Base-by-base conservation (phyloP, 805 yeast genomes). In the Nakazawaea ernobii region DNA sequence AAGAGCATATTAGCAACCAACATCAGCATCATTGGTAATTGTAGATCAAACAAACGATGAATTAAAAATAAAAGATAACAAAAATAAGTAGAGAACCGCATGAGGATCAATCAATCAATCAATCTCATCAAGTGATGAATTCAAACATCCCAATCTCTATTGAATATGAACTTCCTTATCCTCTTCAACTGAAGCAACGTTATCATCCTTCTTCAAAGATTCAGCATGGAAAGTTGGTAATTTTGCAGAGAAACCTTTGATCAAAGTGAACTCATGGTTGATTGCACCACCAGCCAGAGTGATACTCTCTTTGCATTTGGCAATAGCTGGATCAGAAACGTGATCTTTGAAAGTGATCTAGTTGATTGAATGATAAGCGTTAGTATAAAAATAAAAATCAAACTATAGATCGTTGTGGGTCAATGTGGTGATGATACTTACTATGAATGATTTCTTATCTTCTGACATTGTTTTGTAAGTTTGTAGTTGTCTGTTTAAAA, bases 171-270 rank as follows among this genome's bases (percentile, higher is more conserved):
- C 88, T 58, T 79, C 85, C 58, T 74, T 67, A 60, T 84, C 91
- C 60, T 80, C 88, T 62, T 84, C 91, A 53, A 83, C 68, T 36
- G 72, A 65, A 42, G 77, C 74, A 54, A 84, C 82, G 42, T 70
- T 73, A 28, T 74, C 76, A 57, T 78, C 73, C 37, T 62, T 57
- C 53, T 68, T 62, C 55, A 84, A 60, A n/a, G 77, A 53, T 20
- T 63, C 60, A 32, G 75, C 68, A 54, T 78, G 83, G 52, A 71
- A 50, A 5, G 69, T 63, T 38, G 90, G 89, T 52, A 84, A 63
- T 56, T 78, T 77, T 49, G 77, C 73, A 43, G 77, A 68, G 57
- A 78, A 82, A 0, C 88, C 90, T 66, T 83, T 84, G 67, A 84
- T 81, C 60, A 84, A 68, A 45, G 72, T 65, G 61, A 73, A 83